phyloP scores from a whole-genome alignment of 352 stramenopile genomes.

The Globisporangium paddicum region DNA sequence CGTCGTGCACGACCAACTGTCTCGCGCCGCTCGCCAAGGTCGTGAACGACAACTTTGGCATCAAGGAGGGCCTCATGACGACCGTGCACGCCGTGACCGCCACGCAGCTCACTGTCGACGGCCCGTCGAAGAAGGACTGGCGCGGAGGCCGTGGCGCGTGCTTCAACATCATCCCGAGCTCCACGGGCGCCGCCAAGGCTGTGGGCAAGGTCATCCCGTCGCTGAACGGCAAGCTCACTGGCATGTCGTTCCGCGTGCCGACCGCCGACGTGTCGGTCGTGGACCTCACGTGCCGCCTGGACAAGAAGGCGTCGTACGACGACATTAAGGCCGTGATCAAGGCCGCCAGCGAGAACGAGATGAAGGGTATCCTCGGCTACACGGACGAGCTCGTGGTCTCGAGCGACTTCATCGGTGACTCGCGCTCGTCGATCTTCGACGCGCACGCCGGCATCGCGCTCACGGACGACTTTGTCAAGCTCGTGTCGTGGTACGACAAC shows the following conservation, averaged over 20 bases:
- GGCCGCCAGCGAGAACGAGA: constrained; percentile 88
- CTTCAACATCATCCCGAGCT: constrained; percentile 99
- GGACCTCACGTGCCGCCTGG: constrained; percentile 80
- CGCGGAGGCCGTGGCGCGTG: constrained; percentile 94
- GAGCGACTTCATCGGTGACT: constrained; percentile 96
- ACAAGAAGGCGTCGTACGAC: constrained; percentile 94
- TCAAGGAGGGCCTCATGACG: constrained; percentile 98
- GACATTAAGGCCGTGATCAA: constrained; percentile 98
- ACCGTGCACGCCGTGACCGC: constrained; percentile 98
- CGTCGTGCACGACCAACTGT: constrained; percentile 99
- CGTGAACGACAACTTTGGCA: constrained; percentile 98
- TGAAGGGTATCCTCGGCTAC: constrained; percentile 98
- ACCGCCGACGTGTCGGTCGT: constrained; percentile 89
- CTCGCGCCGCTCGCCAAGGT: constrained; percentile 98
- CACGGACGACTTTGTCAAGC: constrained; percentile 98
- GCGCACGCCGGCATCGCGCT: constrained; percentile 96
- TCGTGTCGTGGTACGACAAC: constrained; percentile 99
- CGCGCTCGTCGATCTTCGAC: constrained; percentile 98
- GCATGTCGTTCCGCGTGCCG: constrained; percentile 91
- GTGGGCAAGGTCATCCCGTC: constrained; percentile 98
- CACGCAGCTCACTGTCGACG: constrained; percentile 97
- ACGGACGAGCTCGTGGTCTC: constrained; percentile 96
- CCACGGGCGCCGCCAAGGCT: constrained; percentile 97
- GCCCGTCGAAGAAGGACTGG: constrained; percentile 98
- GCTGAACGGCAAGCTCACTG: constrained; percentile 91